phyloP scores from a whole-genome alignment of 345 rosid species.

The Gossypium herbaceum region DNA sequence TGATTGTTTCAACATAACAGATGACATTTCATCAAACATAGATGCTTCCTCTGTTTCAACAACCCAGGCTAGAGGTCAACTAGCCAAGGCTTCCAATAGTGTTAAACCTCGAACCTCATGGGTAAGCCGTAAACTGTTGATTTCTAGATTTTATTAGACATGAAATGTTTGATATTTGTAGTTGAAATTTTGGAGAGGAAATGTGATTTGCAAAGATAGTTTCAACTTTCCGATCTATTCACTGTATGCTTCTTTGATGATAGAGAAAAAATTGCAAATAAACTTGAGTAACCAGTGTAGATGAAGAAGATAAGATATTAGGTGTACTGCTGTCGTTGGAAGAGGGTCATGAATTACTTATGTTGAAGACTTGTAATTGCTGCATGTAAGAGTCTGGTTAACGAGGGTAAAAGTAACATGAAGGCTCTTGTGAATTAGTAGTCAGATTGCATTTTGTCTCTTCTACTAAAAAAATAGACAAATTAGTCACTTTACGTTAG shows the following conservation, averaged over 20 bases:
- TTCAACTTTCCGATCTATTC: neutral
- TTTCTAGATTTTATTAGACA: neutral
- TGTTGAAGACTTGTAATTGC: neutral
- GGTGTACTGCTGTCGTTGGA: neutral
- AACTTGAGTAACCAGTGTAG: neutral
- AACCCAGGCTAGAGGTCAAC: slow-evolving; percentile 47
- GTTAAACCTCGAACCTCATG: slow-evolving; percentile 53
- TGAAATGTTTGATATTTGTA: neutral
- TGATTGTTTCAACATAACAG: slow-evolving; percentile 27
- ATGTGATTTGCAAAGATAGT: neutral
- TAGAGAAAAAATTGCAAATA: neutral
- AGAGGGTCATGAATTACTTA: neutral
- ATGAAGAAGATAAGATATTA: neutral
- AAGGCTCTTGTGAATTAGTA: too few relatives aligned
- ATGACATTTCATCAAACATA: slow-evolving; percentile 56
- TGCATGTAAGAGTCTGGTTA: slow-evolving; percentile 7
- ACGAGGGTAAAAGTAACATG: too few relatives aligned
- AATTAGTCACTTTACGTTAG: too few relatives aligned
- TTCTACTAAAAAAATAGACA: too few relatives aligned
- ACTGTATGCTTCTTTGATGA: neutral
- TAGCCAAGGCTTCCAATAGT: slow-evolving; percentile 52
- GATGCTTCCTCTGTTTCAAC: slow-evolving; percentile 47
- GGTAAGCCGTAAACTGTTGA: slow-evolving; percentile 33
- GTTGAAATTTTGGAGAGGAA: neutral
- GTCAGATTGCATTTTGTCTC: too few relatives aligned